phyloP scores from a whole-genome alignment of 1,139 yeast genomes.

The Kodamaea arcana region DNA sequence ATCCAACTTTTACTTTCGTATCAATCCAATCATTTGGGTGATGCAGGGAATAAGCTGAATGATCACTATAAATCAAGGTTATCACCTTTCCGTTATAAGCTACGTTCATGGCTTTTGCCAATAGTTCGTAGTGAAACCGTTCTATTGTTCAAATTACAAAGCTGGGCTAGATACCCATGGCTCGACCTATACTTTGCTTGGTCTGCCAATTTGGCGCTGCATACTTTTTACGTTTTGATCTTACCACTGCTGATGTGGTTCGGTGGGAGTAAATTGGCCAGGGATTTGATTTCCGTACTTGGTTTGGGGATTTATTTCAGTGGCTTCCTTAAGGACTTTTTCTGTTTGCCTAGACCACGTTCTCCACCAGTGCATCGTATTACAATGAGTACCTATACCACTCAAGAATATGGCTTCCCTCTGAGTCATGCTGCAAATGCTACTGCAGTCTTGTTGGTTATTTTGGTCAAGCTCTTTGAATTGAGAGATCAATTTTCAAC shows the following conservation, averaged over 20 bases:
- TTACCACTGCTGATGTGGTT: conserved; percentile 86
- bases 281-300: conserved; percentile 71
- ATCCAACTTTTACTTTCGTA: conserved; percentile 13
- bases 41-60: conserved; percentile 70
- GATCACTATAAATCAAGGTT: conserved; percentile 62
- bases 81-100: conserved; percentile 53
- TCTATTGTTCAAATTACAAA: conserved; percentile 56
- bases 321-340: conserved; percentile 76
- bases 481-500: conserved; percentile 8
- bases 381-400: conserved; percentile 83
- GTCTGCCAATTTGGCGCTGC: conserved; percentile 89
- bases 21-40: conserved; percentile 24
- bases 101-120: conserved; percentile 57
- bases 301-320: conserved; percentile 82
- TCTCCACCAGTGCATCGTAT: conserved; percentile 91
- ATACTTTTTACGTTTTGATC: conserved; percentile 87
- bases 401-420: conserved; percentile 94
- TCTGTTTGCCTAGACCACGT: conserved; percentile 88
- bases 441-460: conserved; percentile 62
- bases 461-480: conserved; percentile 27
- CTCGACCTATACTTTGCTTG: conserved; percentile 80
- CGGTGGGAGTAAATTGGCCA: conserved; percentile 56
- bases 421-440: conserved; percentile 93
- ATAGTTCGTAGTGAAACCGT: conserved; percentile 66
- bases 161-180: conserved; percentile 40